Percentiles rank a stretch among this genome's conserved stretches.
phyloP scores from a whole-genome alignment of 768 basidiomycete species.

The Boletellus sp. region DNA sequence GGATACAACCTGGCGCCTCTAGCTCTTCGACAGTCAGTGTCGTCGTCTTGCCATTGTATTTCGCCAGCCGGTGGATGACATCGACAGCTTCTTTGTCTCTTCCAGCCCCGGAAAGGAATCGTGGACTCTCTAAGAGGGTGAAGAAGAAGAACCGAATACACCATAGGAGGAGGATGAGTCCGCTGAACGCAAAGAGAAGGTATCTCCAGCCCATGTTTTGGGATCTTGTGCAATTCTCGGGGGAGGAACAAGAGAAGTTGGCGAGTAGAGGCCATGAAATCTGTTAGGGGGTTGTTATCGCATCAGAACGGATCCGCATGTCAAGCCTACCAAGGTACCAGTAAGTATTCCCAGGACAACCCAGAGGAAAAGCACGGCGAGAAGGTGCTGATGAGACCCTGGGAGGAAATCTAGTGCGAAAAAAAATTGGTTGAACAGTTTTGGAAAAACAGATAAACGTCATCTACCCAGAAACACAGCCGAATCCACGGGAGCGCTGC shows the following conservation, averaged over 20 bases:
- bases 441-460: neutral
- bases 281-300: conserved; percentile 20
- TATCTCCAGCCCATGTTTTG: conserved; percentile 68
- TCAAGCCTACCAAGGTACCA: conserved; percentile 38
- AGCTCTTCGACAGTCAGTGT: conserved; percentile 46
- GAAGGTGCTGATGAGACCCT: conserved; percentile 52
- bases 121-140: conserved; percentile 52
- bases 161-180: conserved; percentile 50
- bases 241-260: conserved; percentile 46
- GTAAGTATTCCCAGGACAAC: conserved; percentile 57
- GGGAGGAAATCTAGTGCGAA: conserved; percentile 44
- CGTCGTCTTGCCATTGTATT: conserved; percentile 44
- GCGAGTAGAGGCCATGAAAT: conserved; percentile 60
- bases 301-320: neutral
- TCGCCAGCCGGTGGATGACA: conserved; percentile 47
- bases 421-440: neutral
- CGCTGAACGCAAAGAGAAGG: conserved; percentile 51
- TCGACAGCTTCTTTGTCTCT: conserved; percentile 49
- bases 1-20: conserved; percentile 27
- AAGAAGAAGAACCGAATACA: conserved; percentile 50
- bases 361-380: conserved; percentile 57
- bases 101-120: conserved; percentile 54
- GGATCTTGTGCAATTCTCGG: conserved; percentile 35
- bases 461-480: conserved; percentile 46
- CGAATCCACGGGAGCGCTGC: conserved; percentile 56